Percentiles rank a stretch among this genome's conserved stretches.
Evolutionary conservation across 2,329 filamentous ascomycete genomes (phyloP).

Genomic region (Metarhizium anisopliae): DNA sequence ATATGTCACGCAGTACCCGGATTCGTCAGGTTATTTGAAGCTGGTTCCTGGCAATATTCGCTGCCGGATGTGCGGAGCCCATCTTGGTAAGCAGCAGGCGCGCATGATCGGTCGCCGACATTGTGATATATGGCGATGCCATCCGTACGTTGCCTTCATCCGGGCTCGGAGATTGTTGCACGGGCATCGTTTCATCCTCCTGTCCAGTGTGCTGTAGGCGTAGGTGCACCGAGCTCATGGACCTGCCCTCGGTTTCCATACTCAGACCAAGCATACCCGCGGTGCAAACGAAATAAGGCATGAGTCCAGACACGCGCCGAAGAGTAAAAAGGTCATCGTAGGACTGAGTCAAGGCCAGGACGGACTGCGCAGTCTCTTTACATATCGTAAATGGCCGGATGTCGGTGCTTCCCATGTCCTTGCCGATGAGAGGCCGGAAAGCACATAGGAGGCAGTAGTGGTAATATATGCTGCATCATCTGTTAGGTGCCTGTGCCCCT

Average conservation of each 20-base stretch:
- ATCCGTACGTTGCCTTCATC: not conserved
- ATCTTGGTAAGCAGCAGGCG: slow-evolving; percentile 5
- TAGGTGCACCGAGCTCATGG: not conserved
- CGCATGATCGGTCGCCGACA: slow-evolving; percentile 4
- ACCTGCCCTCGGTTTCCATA: not conserved
- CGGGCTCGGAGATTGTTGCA: not conserved
- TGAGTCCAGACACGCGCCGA: slow-evolving; percentile 8
- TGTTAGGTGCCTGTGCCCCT: not conserved
- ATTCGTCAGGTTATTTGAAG: not conserved
- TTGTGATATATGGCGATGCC: not conserved
- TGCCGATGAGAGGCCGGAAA: slow-evolving; percentile 7
- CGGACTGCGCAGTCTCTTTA: slow-evolving; percentile 7
- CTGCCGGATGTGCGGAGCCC: slow-evolving; percentile 1
- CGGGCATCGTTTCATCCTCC: not conserved
- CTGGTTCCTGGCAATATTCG: not conserved
- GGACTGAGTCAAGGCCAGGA: slow-evolving; percentile 8
- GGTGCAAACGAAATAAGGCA: slow-evolving; percentile 10
- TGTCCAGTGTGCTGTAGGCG: not conserved
- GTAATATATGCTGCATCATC: slow-evolving; percentile 10
- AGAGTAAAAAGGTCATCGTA: slow-evolving; percentile 13
- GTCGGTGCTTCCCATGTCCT: not conserved
- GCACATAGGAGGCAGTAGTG: slow-evolving; percentile 10
- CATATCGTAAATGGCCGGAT: slow-evolving; percentile 6
- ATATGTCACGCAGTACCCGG: no score
- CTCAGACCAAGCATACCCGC: slow-evolving; percentile 6